phyloP scores from a whole-genome alignment of 768 basidiomycete genomes.

The Tricholoma sp. region DNA sequence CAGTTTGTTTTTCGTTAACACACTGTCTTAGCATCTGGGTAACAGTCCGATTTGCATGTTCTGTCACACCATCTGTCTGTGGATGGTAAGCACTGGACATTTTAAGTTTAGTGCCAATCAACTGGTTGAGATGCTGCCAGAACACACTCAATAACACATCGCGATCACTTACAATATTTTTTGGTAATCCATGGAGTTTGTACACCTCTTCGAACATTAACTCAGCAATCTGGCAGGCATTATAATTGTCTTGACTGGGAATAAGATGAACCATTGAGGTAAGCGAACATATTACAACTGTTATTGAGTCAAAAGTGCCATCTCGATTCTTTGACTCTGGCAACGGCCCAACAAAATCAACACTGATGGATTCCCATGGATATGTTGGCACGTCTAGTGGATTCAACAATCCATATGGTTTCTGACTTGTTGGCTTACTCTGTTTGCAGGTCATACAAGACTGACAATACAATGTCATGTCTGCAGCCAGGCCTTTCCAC shows the following conservation, averaged over 20 bases:
- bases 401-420: constrained; percentile 16
- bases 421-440: constrained; percentile 14
- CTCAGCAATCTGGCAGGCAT: constrained; percentile 10
- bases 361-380: constrained; percentile 13
- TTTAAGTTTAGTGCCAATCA: constrained; percentile 14
- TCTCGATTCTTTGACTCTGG: constrained; percentile 16
- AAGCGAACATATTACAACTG: constrained; percentile 15
- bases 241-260: constrained; percentile 8
- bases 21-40: not conserved
- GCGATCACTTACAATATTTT: constrained; percentile 20
- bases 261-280: constrained; percentile 8
- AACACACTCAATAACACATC: constrained; percentile 1
- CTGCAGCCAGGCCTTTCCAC: constrained; percentile 29
- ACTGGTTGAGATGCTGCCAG: not conserved
- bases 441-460: constrained; percentile 14
- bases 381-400: constrained; percentile 6
- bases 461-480: constrained; percentile 23
- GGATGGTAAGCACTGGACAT: constrained; percentile 1
- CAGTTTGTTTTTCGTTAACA: not conserved
- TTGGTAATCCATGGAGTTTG: constrained; percentile 26
- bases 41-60: not conserved
- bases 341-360: constrained; percentile 12
- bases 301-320: constrained; percentile 5
- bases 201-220: constrained; percentile 21
- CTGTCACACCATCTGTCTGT: not conserved